Conservation (phyloP, 169 alveolate species). For the Eimeria sp. region DNA sequence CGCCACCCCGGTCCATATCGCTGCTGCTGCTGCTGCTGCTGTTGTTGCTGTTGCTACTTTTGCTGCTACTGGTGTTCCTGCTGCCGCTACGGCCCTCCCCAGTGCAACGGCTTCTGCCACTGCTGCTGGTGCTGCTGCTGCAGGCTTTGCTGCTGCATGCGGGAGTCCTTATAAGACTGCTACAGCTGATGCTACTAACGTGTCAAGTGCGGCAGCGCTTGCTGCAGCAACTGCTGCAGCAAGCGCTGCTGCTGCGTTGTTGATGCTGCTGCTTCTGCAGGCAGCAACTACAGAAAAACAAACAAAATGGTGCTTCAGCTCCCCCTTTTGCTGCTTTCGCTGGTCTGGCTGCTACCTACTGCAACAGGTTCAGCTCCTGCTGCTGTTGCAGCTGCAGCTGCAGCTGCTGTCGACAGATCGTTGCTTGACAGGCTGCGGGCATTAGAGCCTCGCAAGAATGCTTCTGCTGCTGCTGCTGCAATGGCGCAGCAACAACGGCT, state of each 20-base stretch:
- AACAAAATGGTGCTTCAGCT: too few relatives aligned
- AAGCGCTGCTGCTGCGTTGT: slow-evolving; percentile 14
- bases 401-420: background rate
- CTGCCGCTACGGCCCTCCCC: slow-evolving; percentile 28
- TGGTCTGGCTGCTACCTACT: too few relatives aligned
- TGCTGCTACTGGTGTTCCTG: slow-evolving; percentile 19
- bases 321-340: too few relatives aligned
- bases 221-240: background rate
- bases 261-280: slow-evolving; percentile 35
- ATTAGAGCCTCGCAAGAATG: background rate
- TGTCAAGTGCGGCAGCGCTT: too few relatives aligned
- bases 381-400: slow-evolving; percentile 50
- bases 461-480: slow-evolving; percentile 36
- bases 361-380: background rate
- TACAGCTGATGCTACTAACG: background rate
- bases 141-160: background rate
- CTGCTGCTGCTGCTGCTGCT: slow-evolving; percentile 38
- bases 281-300: too few relatives aligned
- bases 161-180: background rate
- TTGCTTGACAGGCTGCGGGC: background rate
- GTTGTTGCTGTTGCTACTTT: slow-evolving; percentile 16
- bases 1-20: slow-evolving; percentile 27
- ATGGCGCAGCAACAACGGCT: slow-evolving; percentile 24
- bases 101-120: slow-evolving; percentile 24
- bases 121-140: slow-evolving; percentile 51